Evolutionary conservation across 2,329 filamentous ascomycete genomes (phyloP), one percentile per base, ranked within the genome.

Genomic region (Calonectria henricotiae): DNA sequence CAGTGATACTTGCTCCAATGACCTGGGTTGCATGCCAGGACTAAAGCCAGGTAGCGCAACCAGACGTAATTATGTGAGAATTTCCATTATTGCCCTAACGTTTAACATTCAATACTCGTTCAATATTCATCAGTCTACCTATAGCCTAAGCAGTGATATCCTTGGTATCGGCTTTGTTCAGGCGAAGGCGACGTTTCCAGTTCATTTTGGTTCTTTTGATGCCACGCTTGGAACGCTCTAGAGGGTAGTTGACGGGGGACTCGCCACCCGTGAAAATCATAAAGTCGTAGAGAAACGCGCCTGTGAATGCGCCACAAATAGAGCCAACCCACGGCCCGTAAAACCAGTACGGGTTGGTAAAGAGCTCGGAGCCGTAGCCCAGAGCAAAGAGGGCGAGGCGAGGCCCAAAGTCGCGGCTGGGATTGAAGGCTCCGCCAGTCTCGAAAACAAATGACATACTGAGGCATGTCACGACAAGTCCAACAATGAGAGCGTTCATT

Each of bases 211-310:
- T 54, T 20, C 49, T 35, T 54, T 9, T 35, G 2, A 54, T 54
- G 12, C 25, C 62, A 23, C 49, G 49, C 30, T 54, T 54, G 3
- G 49, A 54, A 9, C 49, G 49, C 13, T 54, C 49, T 9, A 54
- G 30, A 20, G 49, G 30, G 17, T 32, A 54, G 30, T 54, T 54
- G 49, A 54, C 49, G 17, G 49, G 49, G 15, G 49, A 54, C 30
- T 54, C 49, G 49, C 49, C 49, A 9, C 49, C 49, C 15, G 49
- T 54, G 30, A 54, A 54, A 54, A 54, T 54, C 49, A 54, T 54
- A 23, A 54, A 54, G 49, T 54, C 49, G 49, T 54, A 54, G 49
- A 54, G 49, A 54, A 54, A 54, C 20, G 49, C 49, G 27, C 49
- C 49, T 1, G 49, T 54, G n/a, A 54, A 54, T n/a, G 49, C 49